phyloP scores from a whole-genome alignment of 2,329 filamentous ascomycete species.

The Pseudocercospora fijiensis region DNA sequence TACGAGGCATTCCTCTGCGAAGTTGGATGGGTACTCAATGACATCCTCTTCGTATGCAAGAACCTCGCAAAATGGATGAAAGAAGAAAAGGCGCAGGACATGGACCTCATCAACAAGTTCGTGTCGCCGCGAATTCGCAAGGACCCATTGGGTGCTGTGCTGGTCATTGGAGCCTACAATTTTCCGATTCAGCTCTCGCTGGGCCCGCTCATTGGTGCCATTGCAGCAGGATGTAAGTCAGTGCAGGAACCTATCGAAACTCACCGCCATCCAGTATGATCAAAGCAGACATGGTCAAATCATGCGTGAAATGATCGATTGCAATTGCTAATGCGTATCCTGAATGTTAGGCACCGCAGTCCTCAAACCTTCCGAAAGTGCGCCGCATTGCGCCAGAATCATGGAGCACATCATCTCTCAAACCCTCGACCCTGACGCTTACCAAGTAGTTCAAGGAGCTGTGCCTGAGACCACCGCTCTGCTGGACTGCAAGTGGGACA shows the following conservation, averaged over 20 bases:
- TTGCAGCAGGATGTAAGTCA: conserved; percentile 72
- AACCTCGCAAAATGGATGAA: conserved; percentile 79
- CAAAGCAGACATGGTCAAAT: background rate
- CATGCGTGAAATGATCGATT: background rate
- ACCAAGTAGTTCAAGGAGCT: conserved; percentile 75
- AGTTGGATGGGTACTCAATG: conserved; percentile 74
- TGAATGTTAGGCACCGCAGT: conserved; percentile 62
- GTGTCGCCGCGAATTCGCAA: conserved; percentile 77
- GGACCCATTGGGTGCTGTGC: conserved; percentile 78
- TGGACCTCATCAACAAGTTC: conserved; percentile 65
- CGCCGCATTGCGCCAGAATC: conserved; percentile 73
- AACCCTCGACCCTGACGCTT: conserved; percentile 74
- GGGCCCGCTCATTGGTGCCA: conserved; percentile 80
- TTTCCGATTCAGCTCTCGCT: conserved; percentile 82
- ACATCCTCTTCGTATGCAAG: conserved; percentile 74
- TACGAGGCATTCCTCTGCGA: conserved; percentile 76
- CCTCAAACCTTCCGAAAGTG: conserved; percentile 84
- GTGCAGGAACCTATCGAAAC: background rate
- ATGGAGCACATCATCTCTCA: conserved; percentile 75
- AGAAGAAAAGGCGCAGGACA: conserved; percentile 73
- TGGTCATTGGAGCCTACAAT: conserved; percentile 91
- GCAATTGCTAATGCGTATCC: background rate
- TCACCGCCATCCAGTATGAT: no score
- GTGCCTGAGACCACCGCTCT: conserved; percentile 77
- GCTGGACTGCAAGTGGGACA: conserved; percentile 90